Percentiles rank a stretch among this genome's conserved stretches.
Evolutionary conservation across 2,329 filamentous ascomycete species (phyloP).

Genomic region (Cadophora malorum): DNA sequence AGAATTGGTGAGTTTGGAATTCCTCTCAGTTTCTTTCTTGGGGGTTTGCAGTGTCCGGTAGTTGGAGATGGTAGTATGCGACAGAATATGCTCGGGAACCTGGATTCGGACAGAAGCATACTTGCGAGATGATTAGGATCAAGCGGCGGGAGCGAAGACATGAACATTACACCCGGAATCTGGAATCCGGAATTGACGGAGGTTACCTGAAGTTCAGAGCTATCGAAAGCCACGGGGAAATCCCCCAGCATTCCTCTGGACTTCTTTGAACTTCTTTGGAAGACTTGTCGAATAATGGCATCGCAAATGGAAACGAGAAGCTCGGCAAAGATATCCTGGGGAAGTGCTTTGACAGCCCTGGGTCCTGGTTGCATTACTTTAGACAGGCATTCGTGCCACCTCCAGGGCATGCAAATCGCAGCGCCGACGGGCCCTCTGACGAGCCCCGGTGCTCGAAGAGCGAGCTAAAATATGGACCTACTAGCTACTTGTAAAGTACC

Average conservation of each 20-base stretch:
- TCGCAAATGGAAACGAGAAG: background rate
- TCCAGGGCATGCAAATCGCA: background rate
- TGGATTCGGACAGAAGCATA: background rate
- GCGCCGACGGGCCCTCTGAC: background rate
- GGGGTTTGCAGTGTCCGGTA: background rate
- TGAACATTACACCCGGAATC: background rate
- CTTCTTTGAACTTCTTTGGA: too few relatives aligned
- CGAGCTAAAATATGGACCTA: background rate
- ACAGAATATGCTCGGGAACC: background rate
- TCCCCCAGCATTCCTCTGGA: too few relatives aligned
- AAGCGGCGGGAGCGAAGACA: too few relatives aligned
- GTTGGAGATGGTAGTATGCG: background rate
- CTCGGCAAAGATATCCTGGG: background rate
- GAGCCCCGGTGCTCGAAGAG: background rate
- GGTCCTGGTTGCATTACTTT: background rate
- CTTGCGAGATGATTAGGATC: background rate
- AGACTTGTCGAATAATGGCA: too few relatives aligned
- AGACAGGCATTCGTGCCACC: background rate
- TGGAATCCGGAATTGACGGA: background rate
- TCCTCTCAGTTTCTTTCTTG: conserved; percentile 17
- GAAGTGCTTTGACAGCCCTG: background rate
- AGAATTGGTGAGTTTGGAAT: conserved; percentile 69
- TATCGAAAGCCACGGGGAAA: too few relatives aligned
- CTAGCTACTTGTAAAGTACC: background rate
- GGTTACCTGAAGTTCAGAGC: too few relatives aligned